These are phyloP conservation scores for Phellinidium pouzarii DNA, from an alignment of 1,284 basidiomycete species.

Conservation along the genomic window DNA sequence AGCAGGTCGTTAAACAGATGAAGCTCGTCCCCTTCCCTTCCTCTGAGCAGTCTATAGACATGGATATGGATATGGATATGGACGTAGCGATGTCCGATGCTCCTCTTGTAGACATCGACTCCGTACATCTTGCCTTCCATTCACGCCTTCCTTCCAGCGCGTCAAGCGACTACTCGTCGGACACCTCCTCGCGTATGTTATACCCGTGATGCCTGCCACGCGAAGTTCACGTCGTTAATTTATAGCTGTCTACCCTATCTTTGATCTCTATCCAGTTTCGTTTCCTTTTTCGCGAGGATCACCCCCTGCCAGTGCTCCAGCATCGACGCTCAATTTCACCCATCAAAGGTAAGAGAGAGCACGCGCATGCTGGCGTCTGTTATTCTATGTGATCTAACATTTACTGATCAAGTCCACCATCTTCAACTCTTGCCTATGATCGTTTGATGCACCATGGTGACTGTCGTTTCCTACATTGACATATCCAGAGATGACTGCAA, in stretches of 20 bases:
- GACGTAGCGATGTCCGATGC: conserved; percentile 59
- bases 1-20: conserved; percentile 55
- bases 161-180: conserved; percentile 38
- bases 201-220: conserved; percentile 13
- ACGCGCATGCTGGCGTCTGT: conserved; percentile 4
- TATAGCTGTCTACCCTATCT: conserved; percentile 53
- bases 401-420: conserved; percentile 20
- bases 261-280: conserved; percentile 54
- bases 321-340: conserved; percentile 44
- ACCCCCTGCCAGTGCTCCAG: conserved; percentile 46
- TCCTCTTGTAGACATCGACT: conserved; percentile 30
- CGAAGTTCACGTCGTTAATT: conserved; percentile 20
- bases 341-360: conserved; percentile 60
- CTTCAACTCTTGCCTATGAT: conserved; percentile 16
- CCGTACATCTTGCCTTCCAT: conserved; percentile 50
- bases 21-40: conserved; percentile 69
- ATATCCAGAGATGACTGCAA: conserved; percentile 52
- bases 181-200: conserved; percentile 32
- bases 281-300: conserved; percentile 31
- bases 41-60: conserved; percentile 48
- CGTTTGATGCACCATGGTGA: conserved; percentile 7
- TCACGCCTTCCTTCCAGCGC: conserved; percentile 59
- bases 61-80: conserved; percentile 71
- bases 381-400: conserved; percentile 6
- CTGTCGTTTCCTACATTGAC: conserved; percentile 11